Evolutionary conservation across 2,329 filamentous ascomycete species (phyloP).

Genomic region (Furcasterigmium sp.): DNA sequence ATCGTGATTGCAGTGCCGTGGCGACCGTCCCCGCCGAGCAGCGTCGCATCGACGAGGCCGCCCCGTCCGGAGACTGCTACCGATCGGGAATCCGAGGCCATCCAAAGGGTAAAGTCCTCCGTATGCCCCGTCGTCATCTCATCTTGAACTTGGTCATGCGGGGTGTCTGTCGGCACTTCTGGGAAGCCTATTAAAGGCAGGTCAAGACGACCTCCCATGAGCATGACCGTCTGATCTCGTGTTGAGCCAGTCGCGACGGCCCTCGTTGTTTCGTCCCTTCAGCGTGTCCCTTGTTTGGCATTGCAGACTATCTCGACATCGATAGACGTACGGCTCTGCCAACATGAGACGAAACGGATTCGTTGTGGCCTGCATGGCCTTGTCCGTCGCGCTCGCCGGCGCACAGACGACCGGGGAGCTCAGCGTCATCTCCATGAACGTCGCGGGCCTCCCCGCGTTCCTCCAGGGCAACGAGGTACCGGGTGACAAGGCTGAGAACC

Average conservation of each 20-base stretch:
- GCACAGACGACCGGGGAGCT: conserved; percentile 30
- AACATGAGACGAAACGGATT: conserved; percentile 2
- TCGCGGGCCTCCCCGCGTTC: conserved; percentile 52
- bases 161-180: background rate
- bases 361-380: conserved; percentile 6
- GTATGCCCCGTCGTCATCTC: background rate
- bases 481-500: conserved; percentile 56
- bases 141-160: background rate
- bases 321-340: background rate
- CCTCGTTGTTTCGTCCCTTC: background rate
- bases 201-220: background rate
- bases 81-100: background rate
- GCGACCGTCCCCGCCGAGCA: too few species aligned
- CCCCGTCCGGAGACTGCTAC: background rate
- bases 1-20: too few species aligned
- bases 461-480: conserved; percentile 56
- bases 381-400: conserved; percentile 2
- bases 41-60: too few species aligned
- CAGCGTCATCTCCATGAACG: conserved; percentile 51
- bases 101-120: background rate
- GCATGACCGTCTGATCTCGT: conserved; percentile 1
- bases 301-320: background rate
- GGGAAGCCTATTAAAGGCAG: too few species aligned
- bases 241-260: background rate
- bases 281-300: background rate